phyloP scores from a whole-genome alignment of 129 eudicot genomes.

The Saposhnikovia divaricata region DNA sequence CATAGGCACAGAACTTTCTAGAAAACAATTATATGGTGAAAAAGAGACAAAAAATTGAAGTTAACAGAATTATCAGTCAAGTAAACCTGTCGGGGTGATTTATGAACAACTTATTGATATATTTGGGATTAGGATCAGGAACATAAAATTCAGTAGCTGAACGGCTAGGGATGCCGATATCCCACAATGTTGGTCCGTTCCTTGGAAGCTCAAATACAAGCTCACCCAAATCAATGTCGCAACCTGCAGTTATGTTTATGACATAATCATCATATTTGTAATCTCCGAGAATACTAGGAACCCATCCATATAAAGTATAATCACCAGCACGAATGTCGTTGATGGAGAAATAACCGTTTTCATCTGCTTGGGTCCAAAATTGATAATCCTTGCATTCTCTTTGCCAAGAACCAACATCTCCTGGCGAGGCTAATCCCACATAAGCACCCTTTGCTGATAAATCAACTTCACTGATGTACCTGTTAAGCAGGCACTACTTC shows the following conservation, averaged over 20 bases:
- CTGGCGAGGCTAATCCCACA: slow-evolving; percentile 76
- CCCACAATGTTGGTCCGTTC: slow-evolving; percentile 89
- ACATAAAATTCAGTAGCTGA: slow-evolving; percentile 70
- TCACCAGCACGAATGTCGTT: slow-evolving; percentile 45
- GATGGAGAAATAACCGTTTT: slow-evolving; percentile 50
- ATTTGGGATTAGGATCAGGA: slow-evolving; percentile 72
- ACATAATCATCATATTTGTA: slow-evolving; percentile 27
- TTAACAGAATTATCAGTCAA: neutral
- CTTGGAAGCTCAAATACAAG: slow-evolving; percentile 71
- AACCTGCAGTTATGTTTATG: slow-evolving; percentile 57
- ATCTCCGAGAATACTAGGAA: slow-evolving; percentile 70
- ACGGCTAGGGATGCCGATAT: slow-evolving; percentile 89
- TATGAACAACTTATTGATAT: slow-evolving; percentile 50
- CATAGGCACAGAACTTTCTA: neutral
- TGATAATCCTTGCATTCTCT: slow-evolving; percentile 97
- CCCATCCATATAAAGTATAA: slow-evolving; percentile 70
- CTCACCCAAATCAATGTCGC: slow-evolving; percentile 42
- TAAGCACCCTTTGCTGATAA: slow-evolving; percentile 65
- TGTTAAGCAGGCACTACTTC: neutral
- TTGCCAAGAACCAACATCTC: slow-evolving; percentile 93
- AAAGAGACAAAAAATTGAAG: neutral
- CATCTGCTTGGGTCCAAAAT: slow-evolving; percentile 74
- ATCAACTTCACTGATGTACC: slow-evolving; percentile 34
- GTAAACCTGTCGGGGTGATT: slow-evolving; percentile 73
- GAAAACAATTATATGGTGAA: neutral